Base-by-base conservation (phyloP, 768 basidiomycete species). In the Kwoniella heveanensis region DNA sequence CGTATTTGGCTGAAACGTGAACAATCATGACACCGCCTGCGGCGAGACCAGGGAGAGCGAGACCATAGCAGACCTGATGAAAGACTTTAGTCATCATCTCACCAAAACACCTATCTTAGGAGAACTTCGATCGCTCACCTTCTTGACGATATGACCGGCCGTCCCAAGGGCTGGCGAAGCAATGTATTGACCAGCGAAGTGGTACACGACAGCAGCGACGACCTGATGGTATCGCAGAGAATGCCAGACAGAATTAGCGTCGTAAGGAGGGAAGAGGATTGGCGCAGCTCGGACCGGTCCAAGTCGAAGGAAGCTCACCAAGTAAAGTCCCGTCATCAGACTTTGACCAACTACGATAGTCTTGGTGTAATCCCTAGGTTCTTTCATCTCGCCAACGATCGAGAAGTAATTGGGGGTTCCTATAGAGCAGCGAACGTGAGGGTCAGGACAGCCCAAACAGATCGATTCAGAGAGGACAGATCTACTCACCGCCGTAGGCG, bases 351-450 rank as follows among this genome's bases (percentile, higher is more conserved):
- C 55, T 49, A 76, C 56, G 49, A 80, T 64, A 25, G 72, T 66
- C 60, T 72, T 75, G 47, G 70, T 77, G 72, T 74, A 81, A 57
- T 79, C 70, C 30, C 64, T 69, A 3, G 74, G 78, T 54, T 76
- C 59, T 30, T 67, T 60, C 80, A 82, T 80, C 67, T 82, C 81
- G 21, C 78, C 77, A 30, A 75, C 70, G 47, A 80, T 62, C 22
- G 50, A 54, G 51, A 70, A 60, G 39, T 70, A 70, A 19, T 64
- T 68, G 2, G 73, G 69, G 7, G 62, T 72, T 9, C 76, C 39
- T 44, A 44, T 17, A 19, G n/a, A n/a, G n/a, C n/a, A 32, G 32
- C 32, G 32, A 32, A 17, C 6, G 39, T 44, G 39, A 44, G 39
- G 8, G 19, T 17, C 7, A 32, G 32, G 8, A 10, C 8, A 44